These are phyloP conservation scores for Quercus agrifolia DNA, from an alignment of 306 rosid species.

Conservation along the genomic window DNA sequence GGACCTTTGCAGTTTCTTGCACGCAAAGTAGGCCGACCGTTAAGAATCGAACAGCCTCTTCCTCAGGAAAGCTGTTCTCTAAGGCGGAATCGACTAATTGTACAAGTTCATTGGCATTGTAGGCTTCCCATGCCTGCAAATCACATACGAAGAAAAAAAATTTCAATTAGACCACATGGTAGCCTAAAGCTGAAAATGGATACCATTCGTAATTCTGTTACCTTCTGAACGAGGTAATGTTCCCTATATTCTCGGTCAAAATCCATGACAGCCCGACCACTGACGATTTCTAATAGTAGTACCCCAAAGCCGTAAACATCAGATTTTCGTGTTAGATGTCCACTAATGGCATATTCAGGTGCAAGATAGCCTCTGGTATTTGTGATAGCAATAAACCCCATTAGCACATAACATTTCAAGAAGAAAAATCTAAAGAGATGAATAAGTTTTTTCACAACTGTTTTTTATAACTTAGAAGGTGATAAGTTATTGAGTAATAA, in stretches of 20 bases:
- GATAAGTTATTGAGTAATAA: too few relatives aligned
- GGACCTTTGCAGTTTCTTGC: constrained; percentile 58
- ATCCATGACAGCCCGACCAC: constrained; percentile 58
- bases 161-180: too few relatives aligned
- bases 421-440: neutral
- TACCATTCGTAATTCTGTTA: constrained; percentile 10
- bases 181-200: neutral
- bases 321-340: constrained; percentile 79
- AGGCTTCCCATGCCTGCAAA: constrained; percentile 78
- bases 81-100: constrained; percentile 62
- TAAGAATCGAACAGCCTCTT: constrained; percentile 60
- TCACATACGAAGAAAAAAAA: neutral
- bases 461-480: too few relatives aligned
- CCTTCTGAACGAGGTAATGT: constrained; percentile 85
- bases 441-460: neutral
- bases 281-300: constrained; percentile 66
- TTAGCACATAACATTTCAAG: constrained; percentile 27
- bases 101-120: constrained; percentile 31
- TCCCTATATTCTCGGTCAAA: constrained; percentile 52
- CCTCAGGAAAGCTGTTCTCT: constrained; percentile 24
- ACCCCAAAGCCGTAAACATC: constrained; percentile 93
- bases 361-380: constrained; percentile 77
- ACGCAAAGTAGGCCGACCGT: constrained; percentile 83
- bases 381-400: constrained; percentile 13
- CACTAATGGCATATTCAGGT: constrained; percentile 88